These are phyloP conservation scores for Mucor circinelloides DNA, from an alignment of 371 early-diverging fungal species.

Conservation along the genomic window DNA sequence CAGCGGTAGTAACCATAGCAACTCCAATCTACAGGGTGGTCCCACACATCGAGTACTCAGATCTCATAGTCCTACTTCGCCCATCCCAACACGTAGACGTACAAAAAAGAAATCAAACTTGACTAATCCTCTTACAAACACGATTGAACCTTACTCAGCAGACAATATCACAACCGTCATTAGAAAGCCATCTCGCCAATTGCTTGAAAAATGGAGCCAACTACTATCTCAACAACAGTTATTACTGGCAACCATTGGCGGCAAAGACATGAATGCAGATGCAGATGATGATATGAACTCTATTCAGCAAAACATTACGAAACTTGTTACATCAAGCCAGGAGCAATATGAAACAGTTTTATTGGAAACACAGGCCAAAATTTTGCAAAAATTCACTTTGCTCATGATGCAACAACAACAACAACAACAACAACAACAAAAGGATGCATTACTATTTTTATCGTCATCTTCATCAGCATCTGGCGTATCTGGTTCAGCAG, in stretches of 20 bases:
- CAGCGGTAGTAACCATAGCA: neutral
- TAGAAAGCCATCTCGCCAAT: neutral
- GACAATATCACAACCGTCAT: neutral
- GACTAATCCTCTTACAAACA: neutral
- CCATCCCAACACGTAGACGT: conserved; percentile 8
- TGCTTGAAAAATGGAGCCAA: conserved; percentile 8
- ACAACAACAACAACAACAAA: conserved; percentile 11
- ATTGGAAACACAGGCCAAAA: conserved; percentile 13
- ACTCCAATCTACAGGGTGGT: neutral
- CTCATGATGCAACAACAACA: conserved; percentile 3
- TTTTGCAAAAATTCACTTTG: conserved; percentile 8
- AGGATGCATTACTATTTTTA: conserved; percentile 1
- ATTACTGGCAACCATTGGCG: neutral
- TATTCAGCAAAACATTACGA: neutral
- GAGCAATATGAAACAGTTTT: conserved; percentile 9
- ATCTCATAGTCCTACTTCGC: conserved; percentile 15
- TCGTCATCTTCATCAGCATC: neutral
- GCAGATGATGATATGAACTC: neutral
- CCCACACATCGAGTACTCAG: neutral
- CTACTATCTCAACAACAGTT: conserved; percentile 13
- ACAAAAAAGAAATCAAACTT: neutral
- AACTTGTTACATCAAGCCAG: conserved; percentile 3
- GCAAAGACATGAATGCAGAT: neutral
- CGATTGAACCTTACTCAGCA: neutral
- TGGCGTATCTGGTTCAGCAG: neutral